Evolutionary conservation across 768 basidiomycete species (phyloP).

Genomic region (Chalciporus pseudorubinellus): DNA sequence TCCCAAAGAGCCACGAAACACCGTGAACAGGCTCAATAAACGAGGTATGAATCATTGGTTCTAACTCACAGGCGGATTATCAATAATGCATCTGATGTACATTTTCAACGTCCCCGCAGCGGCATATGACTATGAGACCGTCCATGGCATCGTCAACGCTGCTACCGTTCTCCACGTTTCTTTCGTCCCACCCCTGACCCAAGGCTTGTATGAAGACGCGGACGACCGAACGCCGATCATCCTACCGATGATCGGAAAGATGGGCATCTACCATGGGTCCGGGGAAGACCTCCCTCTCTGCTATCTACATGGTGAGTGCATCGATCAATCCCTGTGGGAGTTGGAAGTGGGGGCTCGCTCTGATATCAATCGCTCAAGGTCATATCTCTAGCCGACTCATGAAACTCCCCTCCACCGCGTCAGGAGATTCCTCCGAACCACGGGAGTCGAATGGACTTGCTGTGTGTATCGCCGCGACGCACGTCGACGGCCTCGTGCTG

Average conservation of each 20-base stretch:
- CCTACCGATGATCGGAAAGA: slow-evolving; percentile 27
- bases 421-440: neutral
- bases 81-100: too few relatives aligned
- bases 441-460: slow-evolving; percentile 7
- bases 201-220: slow-evolving; percentile 10
- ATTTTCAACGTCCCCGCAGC: slow-evolving; percentile 7
- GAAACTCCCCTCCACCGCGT: slow-evolving; percentile 15
- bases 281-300: slow-evolving; percentile 11
- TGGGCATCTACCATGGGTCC: slow-evolving; percentile 15
- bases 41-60: slow-evolving; percentile 12
- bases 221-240: slow-evolving; percentile 18
- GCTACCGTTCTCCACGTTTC: slow-evolving; percentile 24
- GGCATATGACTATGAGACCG: slow-evolving; percentile 19
- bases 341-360: too few relatives aligned
- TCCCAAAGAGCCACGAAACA: slow-evolving; percentile 31
- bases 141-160: slow-evolving; percentile 23
- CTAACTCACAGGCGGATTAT: too few relatives aligned
- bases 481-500: slow-evolving; percentile 24
- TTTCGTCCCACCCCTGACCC: slow-evolving; percentile 19
- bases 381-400: slow-evolving; percentile 26
- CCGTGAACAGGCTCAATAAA: slow-evolving; percentile 26
- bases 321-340: neutral
- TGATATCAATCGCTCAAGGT: slow-evolving; percentile 7
- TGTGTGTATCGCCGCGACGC: slow-evolving; percentile 26
- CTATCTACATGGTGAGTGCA: slow-evolving; percentile 23